phyloP scores from a whole-genome alignment of 495 filamentous ascomycete genomes.

The Oleoguttula mirabilis region DNA sequence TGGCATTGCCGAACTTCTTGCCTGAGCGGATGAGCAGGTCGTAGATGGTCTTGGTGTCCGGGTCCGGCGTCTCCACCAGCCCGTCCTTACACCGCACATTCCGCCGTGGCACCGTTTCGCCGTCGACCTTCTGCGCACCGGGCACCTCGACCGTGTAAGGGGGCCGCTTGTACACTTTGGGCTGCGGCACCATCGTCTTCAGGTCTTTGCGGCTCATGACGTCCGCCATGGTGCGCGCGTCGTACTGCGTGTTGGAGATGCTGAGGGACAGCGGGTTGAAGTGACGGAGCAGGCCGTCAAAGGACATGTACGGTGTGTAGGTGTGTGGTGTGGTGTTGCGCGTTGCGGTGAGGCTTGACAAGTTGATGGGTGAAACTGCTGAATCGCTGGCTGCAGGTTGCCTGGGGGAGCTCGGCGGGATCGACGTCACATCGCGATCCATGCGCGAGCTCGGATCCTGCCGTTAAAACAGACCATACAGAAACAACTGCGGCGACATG shows the following conservation, averaged over 20 bases:
- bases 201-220: slow-evolving; percentile 26
- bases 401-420: too few relatives aligned
- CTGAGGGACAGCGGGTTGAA: slow-evolving; percentile 12
- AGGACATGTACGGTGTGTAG: slow-evolving; percentile 18
- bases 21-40: slow-evolving; percentile 74
- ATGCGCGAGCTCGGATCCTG: too few relatives aligned
- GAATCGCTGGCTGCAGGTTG: too few relatives aligned
- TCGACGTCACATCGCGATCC: too few relatives aligned
- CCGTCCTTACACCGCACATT: slow-evolving; percentile 59
- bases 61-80: slow-evolving; percentile 51
- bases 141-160: slow-evolving; percentile 76
- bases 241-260: slow-evolving; percentile 11
- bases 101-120: slow-evolving; percentile 85
- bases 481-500: too few relatives aligned
- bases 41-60: slow-evolving; percentile 69
- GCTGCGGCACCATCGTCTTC: slow-evolving; percentile 42
- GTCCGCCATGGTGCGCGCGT: slow-evolving; percentile 12
- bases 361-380: too few relatives aligned
- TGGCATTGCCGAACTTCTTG: slow-evolving; percentile 75
- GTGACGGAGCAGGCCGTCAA: slow-evolving; percentile 5
- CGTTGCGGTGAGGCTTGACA: background rate
- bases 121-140: slow-evolving; percentile 55
- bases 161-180: slow-evolving; percentile 47
- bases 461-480: too few relatives aligned
- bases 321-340: background rate